Evolutionary conservation across 176 grass and related monocot species (phyloP), one percentile per base, ranked within the genome.

Genomic region (Aechmea fasciata): DNA sequence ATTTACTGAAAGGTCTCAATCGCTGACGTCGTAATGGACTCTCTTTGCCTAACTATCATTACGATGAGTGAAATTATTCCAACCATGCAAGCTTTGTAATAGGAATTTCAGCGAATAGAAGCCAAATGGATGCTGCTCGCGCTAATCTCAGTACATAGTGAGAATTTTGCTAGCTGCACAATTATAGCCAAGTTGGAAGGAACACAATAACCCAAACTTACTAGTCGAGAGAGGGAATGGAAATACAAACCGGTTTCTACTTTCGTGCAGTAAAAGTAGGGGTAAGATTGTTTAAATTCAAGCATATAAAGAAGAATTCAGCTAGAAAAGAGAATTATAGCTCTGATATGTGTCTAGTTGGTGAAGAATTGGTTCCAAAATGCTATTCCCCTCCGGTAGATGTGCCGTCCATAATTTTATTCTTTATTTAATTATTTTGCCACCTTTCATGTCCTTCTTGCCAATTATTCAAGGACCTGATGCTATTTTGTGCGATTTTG

Each of bases 1-100:
- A 67, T 78, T 75, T 66, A 72, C 9, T 11, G 71, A 68, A 19
- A 73, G 63, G 74, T 86, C 86, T 28, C 67, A 64, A 28, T 89
- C 86, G 53, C 51, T 19, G 73, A 62, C 9, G 53, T 83, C 64
- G 51, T 72, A 71, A 69, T 20, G 47, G 33, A 47, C 12, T 72
- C 64, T 61, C 61, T 18, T 19, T 61, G 55, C 17, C 20, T 61
- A 18, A 18, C 55, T 61, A 22, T 18, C 55, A 20, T 22, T 10
- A 22, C 15, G 9, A 3, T 8, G 20, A 18, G 20, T 13, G 1
- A 6, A 18, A 9, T 19, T 22, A 25, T 73, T 73, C 41, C 57
- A 28, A 51, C 4, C 49, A 26, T 47, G 55, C 41, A 78, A 47
- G 57, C 6, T 72, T 53, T 52, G 20, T 28, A 13, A 71, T 79